Evolutionary conservation across 1,284 basidiomycete genomes (phyloP), one percentile per base, ranked within the genome.

Genomic region (Vanrija humicola): DNA sequence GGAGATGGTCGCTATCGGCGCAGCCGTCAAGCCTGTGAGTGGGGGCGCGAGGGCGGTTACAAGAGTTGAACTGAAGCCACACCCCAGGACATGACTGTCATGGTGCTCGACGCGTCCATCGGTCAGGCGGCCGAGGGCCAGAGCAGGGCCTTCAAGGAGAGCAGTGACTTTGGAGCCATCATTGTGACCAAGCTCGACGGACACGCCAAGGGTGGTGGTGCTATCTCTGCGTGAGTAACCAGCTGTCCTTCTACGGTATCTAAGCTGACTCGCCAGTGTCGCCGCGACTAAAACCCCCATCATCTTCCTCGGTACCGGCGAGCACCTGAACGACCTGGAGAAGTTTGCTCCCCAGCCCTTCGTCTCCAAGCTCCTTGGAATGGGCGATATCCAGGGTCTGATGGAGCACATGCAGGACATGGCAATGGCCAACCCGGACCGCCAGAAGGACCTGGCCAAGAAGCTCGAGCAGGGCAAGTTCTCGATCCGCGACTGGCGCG

Each of bases 101-200:
- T 94, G 70, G 81, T 95, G 50, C 80, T 95, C 48, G 90, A 94
- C 75, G 91, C 90, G 48, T 66, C 67, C 54, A 61, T 74, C 87
- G 93, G 95, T 73, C 95, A 99, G 81, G 95, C 96, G 6, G 95
- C 95, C 21, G 96, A 99, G 74, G 88, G 89, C 4, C 96, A 99
- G 72, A 89, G 87, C 73, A 84, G 85, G 40, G 96, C 96, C 1
- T 99, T 99, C 83, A 99, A 99, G 78, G 93, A 98, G 61, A 93
- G 89, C 61, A 90, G 94, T 15, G 86, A 96, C 70, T 99, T 98
- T 75, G 96, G 95, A 64, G 94, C 95, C 1, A 98, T 99, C 67
- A 96, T 99, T 63, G 95, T 99, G 18, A 99, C 96, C 21, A 99
- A 99, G 79, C 92, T 99, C 84, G 96, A 99, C 68, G 96, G 96